These are phyloP conservation scores for Baudoinia panamericana DNA, from an alignment of 495 filamentous ascomycete species.

Conservation along the genomic window DNA sequence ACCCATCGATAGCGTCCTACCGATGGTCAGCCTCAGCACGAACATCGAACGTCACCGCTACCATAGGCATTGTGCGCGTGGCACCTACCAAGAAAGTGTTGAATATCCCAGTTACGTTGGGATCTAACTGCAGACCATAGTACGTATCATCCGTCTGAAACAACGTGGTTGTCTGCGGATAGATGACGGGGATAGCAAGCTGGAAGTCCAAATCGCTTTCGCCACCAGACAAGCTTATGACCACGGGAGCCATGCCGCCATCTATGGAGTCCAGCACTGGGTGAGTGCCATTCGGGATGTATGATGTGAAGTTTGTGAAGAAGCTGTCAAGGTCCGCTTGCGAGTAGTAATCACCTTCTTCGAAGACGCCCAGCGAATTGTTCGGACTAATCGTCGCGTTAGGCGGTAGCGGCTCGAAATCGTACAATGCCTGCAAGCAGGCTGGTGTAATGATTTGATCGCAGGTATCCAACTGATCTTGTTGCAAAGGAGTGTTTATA, in stretches of 20 bases:
- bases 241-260: slow-evolving; percentile 14
- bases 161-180: slow-evolving; percentile 17
- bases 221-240: slow-evolving; percentile 11
- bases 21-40: background rate
- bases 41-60: too few species aligned
- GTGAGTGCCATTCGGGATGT: slow-evolving; percentile 22
- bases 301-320: slow-evolving; percentile 18
- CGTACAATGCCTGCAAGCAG: slow-evolving; percentile 17
- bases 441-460: slow-evolving; percentile 16
- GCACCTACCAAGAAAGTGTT: slow-evolving; percentile 21
- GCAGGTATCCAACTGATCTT: slow-evolving; percentile 9
- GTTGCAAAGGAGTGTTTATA: background rate
- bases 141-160: slow-evolving; percentile 20
- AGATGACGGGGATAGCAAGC: slow-evolving; percentile 21
- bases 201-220: slow-evolving; percentile 18
- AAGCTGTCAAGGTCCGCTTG: slow-evolving; percentile 17
- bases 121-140: slow-evolving; percentile 7
- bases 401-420: slow-evolving; percentile 10
- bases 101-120: slow-evolving; percentile 12
- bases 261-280: slow-evolving; percentile 20
- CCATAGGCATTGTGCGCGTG: slow-evolving; percentile 20
- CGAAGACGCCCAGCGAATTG: slow-evolving; percentile 20
- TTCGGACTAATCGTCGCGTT: slow-evolving; percentile 12
- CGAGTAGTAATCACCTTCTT: slow-evolving; percentile 15
- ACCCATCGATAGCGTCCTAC: too few species aligned